Evolutionary conservation across 179 eudicot genomes (phyloP).

Genomic region (Amaranthus tricolor): DNA sequence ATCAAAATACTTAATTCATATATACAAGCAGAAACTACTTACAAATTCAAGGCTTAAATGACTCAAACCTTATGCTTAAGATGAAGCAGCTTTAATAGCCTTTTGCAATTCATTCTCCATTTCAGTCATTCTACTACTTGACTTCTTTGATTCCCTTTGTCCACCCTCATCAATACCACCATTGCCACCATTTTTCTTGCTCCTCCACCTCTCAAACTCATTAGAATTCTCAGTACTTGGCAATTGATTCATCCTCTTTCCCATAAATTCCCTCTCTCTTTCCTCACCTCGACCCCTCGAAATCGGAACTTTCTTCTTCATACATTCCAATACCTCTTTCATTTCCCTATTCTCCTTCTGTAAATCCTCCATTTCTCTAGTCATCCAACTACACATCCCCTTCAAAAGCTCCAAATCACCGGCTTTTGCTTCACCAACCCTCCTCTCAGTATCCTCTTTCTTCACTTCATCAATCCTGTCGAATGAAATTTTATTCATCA

Average conservation of each 20-base stretch:
- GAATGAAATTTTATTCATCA: slow-evolving; percentile 73
- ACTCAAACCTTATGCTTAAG: slow-evolving; percentile 36
- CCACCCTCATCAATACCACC: slow-evolving; percentile 32
- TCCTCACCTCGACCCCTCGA: slow-evolving; percentile 31
- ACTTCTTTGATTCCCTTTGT: slow-evolving; percentile 39
- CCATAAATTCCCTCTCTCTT: slow-evolving; percentile 25
- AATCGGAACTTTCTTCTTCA: slow-evolving; percentile 33
- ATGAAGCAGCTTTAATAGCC: slow-evolving; percentile 74
- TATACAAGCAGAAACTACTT: slow-evolving; percentile 23
- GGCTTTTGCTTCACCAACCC: slow-evolving; percentile 19
- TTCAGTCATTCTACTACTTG: slow-evolving; percentile 34
- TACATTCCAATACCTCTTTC: slow-evolving; percentile 47
- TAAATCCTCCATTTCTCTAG: slow-evolving; percentile 66
- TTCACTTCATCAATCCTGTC: slow-evolving; percentile 62
- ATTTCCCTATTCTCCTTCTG: slow-evolving; percentile 63
- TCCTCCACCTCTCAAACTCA: slow-evolving; percentile 71
- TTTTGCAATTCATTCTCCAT: slow-evolving; percentile 76
- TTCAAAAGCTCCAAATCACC: slow-evolving; percentile 65
- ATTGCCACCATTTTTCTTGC: slow-evolving; percentile 39
- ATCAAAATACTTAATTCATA: slow-evolving; percentile 22
- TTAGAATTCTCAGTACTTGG: slow-evolving; percentile 32
- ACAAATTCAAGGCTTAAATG: slow-evolving; percentile 11
- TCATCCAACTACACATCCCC: slow-evolving; percentile 72
- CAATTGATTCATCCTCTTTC: slow-evolving; percentile 34
- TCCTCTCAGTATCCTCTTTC: slow-evolving; percentile 34